Evolutionary conservation across 148 eudicot genomes (phyloP), one percentile per base, ranked within the genome.

Genomic region (Persicaria tinctoria): DNA sequence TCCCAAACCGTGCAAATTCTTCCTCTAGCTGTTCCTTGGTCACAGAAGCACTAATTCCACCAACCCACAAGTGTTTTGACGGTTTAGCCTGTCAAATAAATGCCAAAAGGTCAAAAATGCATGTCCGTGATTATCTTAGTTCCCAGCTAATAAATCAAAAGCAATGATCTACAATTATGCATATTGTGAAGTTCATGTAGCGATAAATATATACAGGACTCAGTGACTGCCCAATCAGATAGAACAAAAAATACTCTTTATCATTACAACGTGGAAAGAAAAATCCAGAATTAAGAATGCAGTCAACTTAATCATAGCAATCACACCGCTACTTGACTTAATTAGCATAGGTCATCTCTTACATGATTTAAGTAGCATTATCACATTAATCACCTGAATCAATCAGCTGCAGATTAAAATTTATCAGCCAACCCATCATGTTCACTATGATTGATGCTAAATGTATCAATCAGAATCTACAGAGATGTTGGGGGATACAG

Each of bases 11-110:
- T 27, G 60, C 59, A 79, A 95, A 89, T 74, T 89, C 93, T 78
- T 84, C 90, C 81, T 90, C 97, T 74, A 95, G 78, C 73, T 75
- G 79, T 77, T 95, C 97, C 82, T 83, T 95, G 4, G 94, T 78
- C 57, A 90, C 75, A 51, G 97, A 82, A 49, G 84, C 77, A 80
- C 91, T 70, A 59, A 95, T 78, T 74, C 99, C 97, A 79, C 97
- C 89, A 46, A 95, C 91, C 97, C 99, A 95, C 64, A 95, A 84
- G 78, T 87, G 89, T 79, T 92, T 92, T 60, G 97, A 95, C 50
- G 94, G 92, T 82, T 85, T 95, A 73, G 97, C 97, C 97, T 95
- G 90, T 80, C 47, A 72, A 72, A 51, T 9, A 51, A 49, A 45
- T 50, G 12, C 55, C 60, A 48, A 23, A 49, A 50, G 32, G 14